Conservation (phyloP, 2,329 filamentous ascomycete species). For the Fusarium sp. region DNA sequence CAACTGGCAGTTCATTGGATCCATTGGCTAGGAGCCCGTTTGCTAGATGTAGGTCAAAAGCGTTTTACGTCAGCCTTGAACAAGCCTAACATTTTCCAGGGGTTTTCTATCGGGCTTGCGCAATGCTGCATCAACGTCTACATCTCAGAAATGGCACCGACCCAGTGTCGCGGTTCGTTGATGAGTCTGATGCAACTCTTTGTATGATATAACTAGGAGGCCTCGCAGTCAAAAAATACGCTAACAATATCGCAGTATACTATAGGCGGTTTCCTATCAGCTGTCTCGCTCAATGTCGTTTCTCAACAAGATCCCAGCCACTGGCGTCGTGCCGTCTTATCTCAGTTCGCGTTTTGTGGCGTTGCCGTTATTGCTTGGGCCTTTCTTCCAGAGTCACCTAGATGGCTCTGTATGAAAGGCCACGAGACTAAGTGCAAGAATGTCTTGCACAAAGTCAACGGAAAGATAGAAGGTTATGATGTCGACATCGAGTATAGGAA, state of each 20-base stretch:
- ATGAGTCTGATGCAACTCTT: background rate
- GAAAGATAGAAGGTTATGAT: conserved; percentile 25
- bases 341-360: background rate
- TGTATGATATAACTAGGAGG: background rate
- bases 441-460: conserved; percentile 16
- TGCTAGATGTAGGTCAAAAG: background rate
- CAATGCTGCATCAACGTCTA: conserved; percentile 1
- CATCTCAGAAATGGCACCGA: conserved; percentile 5
- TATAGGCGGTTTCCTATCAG: background rate
- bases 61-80: background rate
- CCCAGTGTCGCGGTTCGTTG: conserved; percentile 3
- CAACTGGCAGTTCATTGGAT: background rate
- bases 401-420: conserved; percentile 22
- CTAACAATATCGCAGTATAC: background rate
- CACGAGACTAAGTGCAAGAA: conserved; percentile 36
- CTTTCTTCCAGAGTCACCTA: background rate
- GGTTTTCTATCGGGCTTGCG: background rate
- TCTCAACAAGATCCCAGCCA: background rate
- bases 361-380: background rate
- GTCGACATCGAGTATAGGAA: conserved; percentile 41
- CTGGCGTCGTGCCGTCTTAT: background rate
- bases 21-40: background rate
- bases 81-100: background rate
- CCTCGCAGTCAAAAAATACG: background rate
- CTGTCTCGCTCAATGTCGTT: background rate